A percentile compares a stretch with the other conserved stretches of the same genome.
These are phyloP conservation scores for Magnaporthales sp. DNA, from an alignment of 2,329 filamentous ascomycete species.

Conservation along the genomic window DNA sequence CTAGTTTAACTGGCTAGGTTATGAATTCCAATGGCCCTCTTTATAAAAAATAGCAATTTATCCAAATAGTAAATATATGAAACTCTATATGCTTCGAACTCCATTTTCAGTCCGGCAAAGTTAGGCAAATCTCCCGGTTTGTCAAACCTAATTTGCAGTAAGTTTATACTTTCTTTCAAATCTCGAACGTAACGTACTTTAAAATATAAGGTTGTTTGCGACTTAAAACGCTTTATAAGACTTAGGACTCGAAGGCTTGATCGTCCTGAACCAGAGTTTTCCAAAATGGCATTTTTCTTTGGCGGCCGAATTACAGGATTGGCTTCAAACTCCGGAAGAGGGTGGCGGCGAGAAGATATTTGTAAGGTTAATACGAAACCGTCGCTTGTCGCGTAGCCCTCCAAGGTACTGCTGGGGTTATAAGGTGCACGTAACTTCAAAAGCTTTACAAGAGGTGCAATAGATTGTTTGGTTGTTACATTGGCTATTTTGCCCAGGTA, in stretches of 20 bases:
- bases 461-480: too few species aligned
- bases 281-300: not conserved
- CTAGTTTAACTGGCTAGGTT: not conserved
- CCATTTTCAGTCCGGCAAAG: too few species aligned
- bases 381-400: not conserved
- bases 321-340: too few species aligned
- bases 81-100: too few species aligned
- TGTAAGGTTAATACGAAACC: not conserved
- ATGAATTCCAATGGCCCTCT: too few species aligned
- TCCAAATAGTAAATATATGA: too few species aligned
- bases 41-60: not conserved
- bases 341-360: too few species aligned
- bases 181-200: not conserved
- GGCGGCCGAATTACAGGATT: not conserved
- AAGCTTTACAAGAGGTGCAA: too few species aligned
- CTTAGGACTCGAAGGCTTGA: too few species aligned
- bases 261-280: not conserved
- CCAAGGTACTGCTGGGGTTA: not conserved
- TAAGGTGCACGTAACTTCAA: too few species aligned
- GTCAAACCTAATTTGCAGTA: not conserved
- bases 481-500: not conserved
- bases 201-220: not conserved
- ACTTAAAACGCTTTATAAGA: not conserved
- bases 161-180: not conserved
- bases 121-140: too few species aligned